phyloP scores from a whole-genome alignment of 2,329 filamentous ascomycete species.

The Colletotrichum sp. region DNA sequence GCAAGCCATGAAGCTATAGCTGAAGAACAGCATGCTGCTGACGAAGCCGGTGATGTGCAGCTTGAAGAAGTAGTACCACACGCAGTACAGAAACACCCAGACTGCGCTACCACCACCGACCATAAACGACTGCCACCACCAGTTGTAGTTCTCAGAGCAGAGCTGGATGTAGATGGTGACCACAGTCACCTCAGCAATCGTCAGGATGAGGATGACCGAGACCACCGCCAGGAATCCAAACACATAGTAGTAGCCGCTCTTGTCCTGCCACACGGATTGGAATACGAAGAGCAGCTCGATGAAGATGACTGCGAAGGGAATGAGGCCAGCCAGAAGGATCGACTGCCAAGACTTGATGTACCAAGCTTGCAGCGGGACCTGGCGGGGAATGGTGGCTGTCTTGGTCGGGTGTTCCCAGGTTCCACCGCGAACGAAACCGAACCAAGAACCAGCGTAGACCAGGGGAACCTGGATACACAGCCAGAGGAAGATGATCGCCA shows the following conservation, averaged over 20 bases:
- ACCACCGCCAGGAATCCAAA: constrained; percentile 86
- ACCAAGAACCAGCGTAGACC: constrained; percentile 81
- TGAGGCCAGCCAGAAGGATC: constrained; percentile 74
- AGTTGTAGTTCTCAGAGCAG: constrained; percentile 85
- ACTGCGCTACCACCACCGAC: constrained; percentile 77
- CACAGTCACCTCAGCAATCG: constrained; percentile 82
- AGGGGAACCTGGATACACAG: constrained; percentile 85
- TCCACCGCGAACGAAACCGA: constrained; percentile 70
- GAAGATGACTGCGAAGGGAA: constrained; percentile 87
- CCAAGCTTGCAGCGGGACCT: constrained; percentile 78
- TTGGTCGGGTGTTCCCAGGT: constrained; percentile 85
- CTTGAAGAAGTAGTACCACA: constrained; percentile 84
- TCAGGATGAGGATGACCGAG: constrained; percentile 73
- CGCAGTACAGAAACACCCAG: constrained; percentile 84
- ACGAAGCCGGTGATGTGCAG: constrained; percentile 83
- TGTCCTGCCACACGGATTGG: constrained; percentile 88
- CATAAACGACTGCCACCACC: constrained; percentile 92
- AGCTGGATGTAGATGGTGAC: constrained; percentile 84
- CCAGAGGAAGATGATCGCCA: constrained; percentile 79
- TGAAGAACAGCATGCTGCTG: constrained; percentile 82
- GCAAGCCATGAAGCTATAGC: constrained; percentile 83
- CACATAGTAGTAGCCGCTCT: constrained; percentile 90
- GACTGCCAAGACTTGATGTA: constrained; percentile 70
- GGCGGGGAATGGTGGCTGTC: constrained; percentile 73
- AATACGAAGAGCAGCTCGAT: constrained; percentile 89